phyloP scores from a whole-genome alignment of 1,284 basidiomycete genomes.

The Trichosporon sp. region DNA sequence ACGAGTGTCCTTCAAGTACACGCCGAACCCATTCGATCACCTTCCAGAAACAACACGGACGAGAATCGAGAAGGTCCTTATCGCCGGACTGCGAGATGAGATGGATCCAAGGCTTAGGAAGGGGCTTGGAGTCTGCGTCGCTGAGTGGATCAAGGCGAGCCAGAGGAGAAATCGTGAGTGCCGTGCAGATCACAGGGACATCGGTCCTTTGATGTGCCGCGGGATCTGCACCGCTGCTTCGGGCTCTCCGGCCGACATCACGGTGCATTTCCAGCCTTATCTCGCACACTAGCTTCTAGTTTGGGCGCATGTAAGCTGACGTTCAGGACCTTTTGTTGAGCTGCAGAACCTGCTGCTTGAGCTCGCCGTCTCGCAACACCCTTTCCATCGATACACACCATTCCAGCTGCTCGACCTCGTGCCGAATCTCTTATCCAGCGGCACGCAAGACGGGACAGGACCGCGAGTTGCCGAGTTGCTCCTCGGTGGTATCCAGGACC shows the following conservation, averaged over 20 bases:
- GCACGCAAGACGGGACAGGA: constrained; percentile 19
- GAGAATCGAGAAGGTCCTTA: constrained; percentile 38
- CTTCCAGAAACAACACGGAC: constrained; percentile 30
- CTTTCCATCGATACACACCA: constrained; percentile 41
- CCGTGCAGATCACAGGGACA: too few relatives aligned
- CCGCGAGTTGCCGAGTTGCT: constrained; percentile 29
- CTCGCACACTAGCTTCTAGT: background rate
- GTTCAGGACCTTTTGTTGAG: constrained; percentile 29
- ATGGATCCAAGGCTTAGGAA: constrained; percentile 39
- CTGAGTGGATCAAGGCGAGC: constrained; percentile 37
- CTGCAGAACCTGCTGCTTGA: constrained; percentile 35
- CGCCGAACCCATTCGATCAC: constrained; percentile 35
- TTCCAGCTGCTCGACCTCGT: constrained; percentile 36
- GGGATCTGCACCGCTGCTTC: too few relatives aligned
- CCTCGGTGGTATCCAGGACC: constrained; percentile 35
- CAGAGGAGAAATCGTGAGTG: constrained; percentile 34
- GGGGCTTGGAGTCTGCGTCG: constrained; percentile 36
- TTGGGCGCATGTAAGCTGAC: background rate
- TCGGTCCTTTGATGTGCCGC: background rate
- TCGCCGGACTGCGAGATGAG: constrained; percentile 41
- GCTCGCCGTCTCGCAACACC: constrained; percentile 29
- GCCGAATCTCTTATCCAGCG: constrained; percentile 31
- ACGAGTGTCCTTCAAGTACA: constrained; percentile 33
- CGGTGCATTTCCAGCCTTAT: too few relatives aligned
- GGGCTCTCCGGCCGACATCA: too few relatives aligned